Evolutionary conservation across 371 early-diverging fungal species (phyloP).

Genomic region (Mucor saturninus): DNA sequence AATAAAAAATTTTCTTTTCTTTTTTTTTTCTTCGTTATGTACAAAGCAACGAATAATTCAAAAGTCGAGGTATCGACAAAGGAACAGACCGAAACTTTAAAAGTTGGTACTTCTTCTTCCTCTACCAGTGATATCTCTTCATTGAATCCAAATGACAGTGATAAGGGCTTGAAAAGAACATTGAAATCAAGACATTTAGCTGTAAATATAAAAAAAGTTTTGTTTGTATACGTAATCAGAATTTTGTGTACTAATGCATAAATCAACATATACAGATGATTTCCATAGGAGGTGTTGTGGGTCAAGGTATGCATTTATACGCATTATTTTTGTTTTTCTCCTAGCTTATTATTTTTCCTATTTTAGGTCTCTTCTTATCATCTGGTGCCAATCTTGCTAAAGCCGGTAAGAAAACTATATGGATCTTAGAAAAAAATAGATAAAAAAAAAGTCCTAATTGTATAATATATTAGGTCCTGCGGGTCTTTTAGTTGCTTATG

Average conservation of each 20-base stretch:
- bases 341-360: neutral
- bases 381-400: constrained; percentile 71
- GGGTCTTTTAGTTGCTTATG: constrained; percentile 71
- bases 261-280: constrained; percentile 22
- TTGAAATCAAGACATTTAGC: constrained; percentile 26
- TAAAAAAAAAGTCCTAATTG: neutral
- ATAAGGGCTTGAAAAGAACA: constrained; percentile 24
- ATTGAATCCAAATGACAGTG: constrained; percentile 15
- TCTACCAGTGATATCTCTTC: neutral
- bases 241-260: neutral
- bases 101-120: neutral
- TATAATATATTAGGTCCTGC: constrained; percentile 47
- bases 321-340: neutral
- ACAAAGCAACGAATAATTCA: neutral
- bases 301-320: constrained; percentile 20
- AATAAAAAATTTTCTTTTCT: neutral
- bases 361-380: constrained; percentile 71
- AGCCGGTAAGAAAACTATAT: constrained; percentile 37
- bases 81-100: neutral
- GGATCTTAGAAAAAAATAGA: neutral
- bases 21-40: neutral
- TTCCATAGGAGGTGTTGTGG: constrained; percentile 32
- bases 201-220: constrained; percentile 2
- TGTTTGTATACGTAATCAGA: neutral
- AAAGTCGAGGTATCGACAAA: neutral